Base-by-base conservation (phyloP, 441 rosid species). In the Codiaeum variegatum region DNA sequence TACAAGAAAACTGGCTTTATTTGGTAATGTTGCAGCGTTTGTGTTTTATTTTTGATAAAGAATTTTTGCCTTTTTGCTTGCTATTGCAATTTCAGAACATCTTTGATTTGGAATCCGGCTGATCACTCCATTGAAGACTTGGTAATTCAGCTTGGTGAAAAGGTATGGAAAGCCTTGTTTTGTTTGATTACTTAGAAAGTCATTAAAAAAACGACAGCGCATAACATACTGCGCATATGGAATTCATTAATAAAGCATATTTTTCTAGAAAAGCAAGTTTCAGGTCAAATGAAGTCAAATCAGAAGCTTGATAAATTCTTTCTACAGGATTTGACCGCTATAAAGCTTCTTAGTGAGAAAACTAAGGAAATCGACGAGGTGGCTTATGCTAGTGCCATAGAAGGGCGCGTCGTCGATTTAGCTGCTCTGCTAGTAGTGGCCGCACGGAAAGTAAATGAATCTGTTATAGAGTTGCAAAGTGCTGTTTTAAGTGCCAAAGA, bases 21-120 rank as follows among this genome's bases (percentile, higher is more conserved):
- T 55, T 77, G 77, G 89, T 36, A 79, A 71, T 76, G 75, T 68
- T 72, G 70, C 73, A n/a, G n/a, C n/a, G n/a, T n/a, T n/a, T n/a
- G n/a, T n/a, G 18, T 18, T 63, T 55, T 31, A 5, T 44, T 44
- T 16, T 67, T 42, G 21, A 71, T 66, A 2, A 8, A 63, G 16
- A 70, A 70, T 9, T 42, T 38, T 59, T 21, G 16, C 19, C 7
- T 76, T 12, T 12, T 46, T 18, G 52, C 26, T 62, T 55, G 44
- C 40, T 69, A n/a, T n/a, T 29, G 46, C 66, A 63, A 58, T 56
- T 54, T 74, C 82, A 92, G 97, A 74, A 8, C 75, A 66, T 84
- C 81, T 60, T 85, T 91, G 80, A 79, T 44, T 36, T 93, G 98
- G 98, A 85, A 82, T 78, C 84, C 90, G 11, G 82, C 75, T 54